phyloP scores from a whole-genome alignment of 2,329 filamentous ascomycete species.

The Trichoderma breve region DNA sequence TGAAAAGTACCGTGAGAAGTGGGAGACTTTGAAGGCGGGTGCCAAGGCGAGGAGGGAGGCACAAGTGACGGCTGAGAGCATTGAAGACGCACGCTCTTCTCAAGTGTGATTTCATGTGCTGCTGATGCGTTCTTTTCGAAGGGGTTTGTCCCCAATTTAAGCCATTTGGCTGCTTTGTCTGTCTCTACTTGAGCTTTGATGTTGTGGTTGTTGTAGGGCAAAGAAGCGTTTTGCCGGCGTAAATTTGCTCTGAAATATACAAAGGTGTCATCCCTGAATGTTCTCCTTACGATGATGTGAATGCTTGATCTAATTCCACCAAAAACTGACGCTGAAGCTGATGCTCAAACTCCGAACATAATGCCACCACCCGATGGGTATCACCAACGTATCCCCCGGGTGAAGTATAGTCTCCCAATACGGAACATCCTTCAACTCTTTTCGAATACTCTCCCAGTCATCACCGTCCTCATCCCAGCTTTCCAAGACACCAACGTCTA shows the following conservation, averaged over 20 bases:
- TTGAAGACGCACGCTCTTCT: constrained; percentile 33
- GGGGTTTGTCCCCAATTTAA: neutral
- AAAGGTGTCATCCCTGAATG: neutral
- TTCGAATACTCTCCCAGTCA: constrained; percentile 40
- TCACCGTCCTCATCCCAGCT: constrained; percentile 49
- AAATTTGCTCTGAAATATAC: neutral
- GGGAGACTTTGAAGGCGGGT: constrained; percentile 60
- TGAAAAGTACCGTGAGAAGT: constrained; percentile 58
- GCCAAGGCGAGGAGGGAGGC: constrained; percentile 55
- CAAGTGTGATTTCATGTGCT: neutral
- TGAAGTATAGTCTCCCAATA: constrained; percentile 77
- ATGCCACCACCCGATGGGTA: constrained; percentile 97
- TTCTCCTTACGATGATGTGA: neutral
- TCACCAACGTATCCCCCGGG: constrained; percentile 82
- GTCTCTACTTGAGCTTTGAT: neutral
- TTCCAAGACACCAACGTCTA: constrained; percentile 73
- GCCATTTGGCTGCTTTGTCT: neutral
- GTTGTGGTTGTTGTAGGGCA: neutral
- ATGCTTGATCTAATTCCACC: constrained; percentile 66
- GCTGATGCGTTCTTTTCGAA: neutral
- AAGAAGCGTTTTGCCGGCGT: neutral
- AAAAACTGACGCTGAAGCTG: constrained; percentile 95
- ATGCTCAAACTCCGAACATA: constrained; percentile 83
- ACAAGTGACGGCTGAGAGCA: constrained; percentile 36
- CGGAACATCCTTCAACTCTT: constrained; percentile 55